Base-by-base conservation (phyloP, 176 grass and related monocot species). In the Lolium perenne region DNA sequence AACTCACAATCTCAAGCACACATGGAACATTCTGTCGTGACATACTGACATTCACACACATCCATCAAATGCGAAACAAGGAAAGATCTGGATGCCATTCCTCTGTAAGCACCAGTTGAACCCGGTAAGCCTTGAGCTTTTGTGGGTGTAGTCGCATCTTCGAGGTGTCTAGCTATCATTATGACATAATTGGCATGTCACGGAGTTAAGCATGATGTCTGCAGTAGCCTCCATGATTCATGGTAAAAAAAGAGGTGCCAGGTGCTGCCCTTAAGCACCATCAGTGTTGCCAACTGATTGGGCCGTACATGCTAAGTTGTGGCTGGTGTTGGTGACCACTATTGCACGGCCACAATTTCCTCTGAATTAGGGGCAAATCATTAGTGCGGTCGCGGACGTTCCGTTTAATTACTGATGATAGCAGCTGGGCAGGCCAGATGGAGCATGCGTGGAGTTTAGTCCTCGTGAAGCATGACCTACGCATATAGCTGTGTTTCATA, bases 121-220 rank as follows among this genome's bases (percentile, higher is more conserved):
- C 13, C 5, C 10, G 17, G 9, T 2, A 49, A 87, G 32, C 9
- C 10, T 20, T 8, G 40, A 62, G 40, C 15, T 56, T 72, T 45
- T 20, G 16, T 56, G 60, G 58, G 35, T 1, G 3, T 25, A 6
- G 48, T 8, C 7, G 1, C 29, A 8, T 14, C 25, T 2, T 26
- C 38, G n/a, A 81, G 65, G 43, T 84, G 65, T 17, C 81, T 55
- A n/a, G 41, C 87, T 65, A 84, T 74, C 74, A 84, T 63, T 0
- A 25, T 62, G 56, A 2, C 45, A 79, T 16, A 72, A 50, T 23
- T 41, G 81, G 40, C 41, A 11, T 32, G 8, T 64, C 21, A 60
- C 40, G 60, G 70, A 60, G 85, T 50, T 12, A 75, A 76, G 46
- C 7, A 59, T 12, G 49, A 35, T 12, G 74, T 6, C 49, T 88